A percentile compares a stretch with the other conserved stretches of the same genome.
Evolutionary conservation across 805 yeast genomes (phyloP).

Genomic region (Yamadazyma ubonensis): DNA sequence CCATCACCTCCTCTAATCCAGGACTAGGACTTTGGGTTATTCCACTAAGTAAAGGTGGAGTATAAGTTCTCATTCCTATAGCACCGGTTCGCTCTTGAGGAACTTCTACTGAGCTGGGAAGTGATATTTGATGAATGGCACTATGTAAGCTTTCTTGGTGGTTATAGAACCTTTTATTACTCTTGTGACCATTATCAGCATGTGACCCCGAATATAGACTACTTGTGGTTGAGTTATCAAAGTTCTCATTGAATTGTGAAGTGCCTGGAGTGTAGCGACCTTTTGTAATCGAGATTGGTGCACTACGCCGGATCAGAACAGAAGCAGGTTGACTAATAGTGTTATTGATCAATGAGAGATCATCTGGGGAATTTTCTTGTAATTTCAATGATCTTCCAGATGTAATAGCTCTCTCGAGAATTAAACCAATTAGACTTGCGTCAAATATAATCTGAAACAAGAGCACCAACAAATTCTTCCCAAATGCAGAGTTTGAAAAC

Average conservation of each 20-base stretch:
- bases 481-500: neutral
- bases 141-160: neutral
- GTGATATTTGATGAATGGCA: neutral
- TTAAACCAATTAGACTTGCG: neutral
- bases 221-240: neutral
- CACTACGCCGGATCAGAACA: conserved; percentile 1
- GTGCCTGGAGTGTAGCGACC: neutral
- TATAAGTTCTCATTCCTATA: neutral
- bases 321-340: too few species aligned
- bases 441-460: conserved; percentile 4
- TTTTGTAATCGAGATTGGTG: neutral
- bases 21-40: neutral
- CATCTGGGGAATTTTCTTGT: neutral
- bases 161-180: too few species aligned
- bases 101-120: neutral
- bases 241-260: neutral
- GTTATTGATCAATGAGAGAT: too few species aligned
- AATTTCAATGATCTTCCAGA: too few species aligned
- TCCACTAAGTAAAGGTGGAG: neutral
- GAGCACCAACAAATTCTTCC: conserved; percentile 1
- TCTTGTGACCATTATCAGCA: neutral
- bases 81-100: neutral
- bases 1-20: neutral
- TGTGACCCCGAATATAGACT: neutral
- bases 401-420: neutral